A percentile compares a stretch with the other conserved stretches of the same genome.
Conservation (phyloP, 2,329 filamentous ascomycete species). For the Penicillium corylophilum region DNA sequence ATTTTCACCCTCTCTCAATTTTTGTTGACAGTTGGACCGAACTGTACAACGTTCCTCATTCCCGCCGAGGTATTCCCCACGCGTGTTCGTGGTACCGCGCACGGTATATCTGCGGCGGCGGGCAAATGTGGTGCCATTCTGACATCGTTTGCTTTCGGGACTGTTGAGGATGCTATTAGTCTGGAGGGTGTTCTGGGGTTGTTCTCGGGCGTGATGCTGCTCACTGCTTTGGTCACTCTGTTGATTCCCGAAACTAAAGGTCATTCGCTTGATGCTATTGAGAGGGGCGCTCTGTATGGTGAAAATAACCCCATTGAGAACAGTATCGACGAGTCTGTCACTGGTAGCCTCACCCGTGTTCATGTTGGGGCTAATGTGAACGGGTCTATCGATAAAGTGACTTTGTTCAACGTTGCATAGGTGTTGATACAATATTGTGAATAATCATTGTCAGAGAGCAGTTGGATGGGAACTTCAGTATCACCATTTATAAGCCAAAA, state of each 20-base stretch:
- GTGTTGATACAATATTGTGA: background rate
- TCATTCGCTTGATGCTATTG: background rate
- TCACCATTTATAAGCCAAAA: background rate
- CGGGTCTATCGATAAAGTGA: background rate
- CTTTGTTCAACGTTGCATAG: background rate
- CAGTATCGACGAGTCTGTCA: background rate
- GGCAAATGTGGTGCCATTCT: slow-evolving; percentile 59
- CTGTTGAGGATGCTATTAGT: slow-evolving; percentile 22
- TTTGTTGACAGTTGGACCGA: slow-evolving; percentile 45
- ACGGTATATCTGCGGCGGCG: slow-evolving; percentile 61
- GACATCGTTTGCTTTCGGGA: slow-evolving; percentile 23
- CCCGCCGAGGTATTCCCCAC: slow-evolving; percentile 64
- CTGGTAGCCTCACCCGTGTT: background rate
- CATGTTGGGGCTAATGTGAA: background rate
- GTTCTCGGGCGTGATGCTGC: background rate
- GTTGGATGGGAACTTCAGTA: background rate
- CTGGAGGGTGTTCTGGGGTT: slow-evolving; percentile 18
- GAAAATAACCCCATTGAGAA: background rate
- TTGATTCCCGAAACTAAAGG: background rate
- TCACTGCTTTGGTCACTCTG: background rate
- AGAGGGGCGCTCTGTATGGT: background rate
- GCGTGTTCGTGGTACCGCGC: slow-evolving; percentile 59
- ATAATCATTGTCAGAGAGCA: background rate
- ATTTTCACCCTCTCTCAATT: slow-evolving; percentile 33
- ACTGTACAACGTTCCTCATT: slow-evolving; percentile 62